Conservation (phyloP, 1,284 basidiomycete genomes). For the Stereum hirsutum region DNA sequence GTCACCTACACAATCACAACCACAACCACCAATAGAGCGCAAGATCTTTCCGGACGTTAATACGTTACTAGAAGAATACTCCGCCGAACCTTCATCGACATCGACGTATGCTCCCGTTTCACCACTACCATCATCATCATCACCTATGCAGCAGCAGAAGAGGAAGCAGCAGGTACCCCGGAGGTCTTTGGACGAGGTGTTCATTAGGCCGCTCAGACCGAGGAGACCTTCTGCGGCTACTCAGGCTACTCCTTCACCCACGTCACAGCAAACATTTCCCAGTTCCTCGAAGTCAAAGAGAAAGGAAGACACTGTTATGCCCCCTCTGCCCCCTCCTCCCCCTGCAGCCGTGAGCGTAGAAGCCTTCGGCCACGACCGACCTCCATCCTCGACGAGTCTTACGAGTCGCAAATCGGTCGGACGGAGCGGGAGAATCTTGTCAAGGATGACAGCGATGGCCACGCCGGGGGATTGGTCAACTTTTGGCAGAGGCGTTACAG, state of each 20-base stretch:
- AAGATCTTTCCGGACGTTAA: slow-evolving; percentile 13
- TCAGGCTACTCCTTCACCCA: too few relatives aligned
- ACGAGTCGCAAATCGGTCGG: slow-evolving; percentile 1
- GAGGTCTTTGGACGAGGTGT: neutral
- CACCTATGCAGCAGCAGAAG: neutral
- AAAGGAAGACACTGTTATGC: too few relatives aligned
- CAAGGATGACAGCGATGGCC: slow-evolving; percentile 18
- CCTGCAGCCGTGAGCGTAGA: slow-evolving; percentile 2
- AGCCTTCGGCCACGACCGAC: neutral
- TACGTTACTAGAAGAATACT: slow-evolving; percentile 9
- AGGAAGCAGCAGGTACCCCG: slow-evolving; percentile 1
- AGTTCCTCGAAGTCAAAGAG: too few relatives aligned
- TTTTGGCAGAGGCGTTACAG: slow-evolving; percentile 26
- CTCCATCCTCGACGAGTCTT: neutral
- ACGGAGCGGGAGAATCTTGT: slow-evolving; percentile 11
- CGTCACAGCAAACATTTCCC: too few relatives aligned
- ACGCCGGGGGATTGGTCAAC: slow-evolving; percentile 30
- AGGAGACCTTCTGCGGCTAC: too few relatives aligned
- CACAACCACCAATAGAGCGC: too few relatives aligned
- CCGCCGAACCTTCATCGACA: neutral
- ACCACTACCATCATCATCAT: neutral
- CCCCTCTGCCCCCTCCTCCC: neutral
- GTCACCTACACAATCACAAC: neutral
- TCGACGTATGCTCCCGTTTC: neutral
- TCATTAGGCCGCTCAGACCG: neutral